phyloP scores from a whole-genome alignment of 768 basidiomycete species.

The Cystobasidium tubakii region DNA sequence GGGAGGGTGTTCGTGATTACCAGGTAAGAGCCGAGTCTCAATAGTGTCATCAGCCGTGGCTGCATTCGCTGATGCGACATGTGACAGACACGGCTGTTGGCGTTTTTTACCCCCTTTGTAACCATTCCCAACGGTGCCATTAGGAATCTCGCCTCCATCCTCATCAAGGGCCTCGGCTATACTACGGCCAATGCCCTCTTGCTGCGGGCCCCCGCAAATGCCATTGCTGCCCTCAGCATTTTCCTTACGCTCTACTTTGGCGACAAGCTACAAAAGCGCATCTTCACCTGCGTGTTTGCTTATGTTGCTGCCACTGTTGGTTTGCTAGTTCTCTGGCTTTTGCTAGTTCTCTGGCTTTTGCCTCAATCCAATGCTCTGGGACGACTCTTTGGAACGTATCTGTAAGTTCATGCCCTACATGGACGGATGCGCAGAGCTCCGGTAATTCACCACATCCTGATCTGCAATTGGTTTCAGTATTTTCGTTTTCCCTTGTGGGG shows the following conservation, averaged over 20 bases:
- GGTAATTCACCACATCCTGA: too few relatives aligned
- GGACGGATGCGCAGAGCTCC: too few relatives aligned
- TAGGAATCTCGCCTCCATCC: too few relatives aligned
- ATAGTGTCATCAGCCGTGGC: too few relatives aligned
- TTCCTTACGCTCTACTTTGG: neutral
- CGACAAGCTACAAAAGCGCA: neutral
- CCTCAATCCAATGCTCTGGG: neutral
- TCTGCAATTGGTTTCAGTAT: constrained; percentile 9
- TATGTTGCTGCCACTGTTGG: neutral
- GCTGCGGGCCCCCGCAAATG: too few relatives aligned
- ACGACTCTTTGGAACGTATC: neutral
- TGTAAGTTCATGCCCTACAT: too few relatives aligned
- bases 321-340: neutral
- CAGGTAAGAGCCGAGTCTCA: neutral
- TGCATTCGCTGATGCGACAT: neutral
- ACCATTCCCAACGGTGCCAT: too few relatives aligned
- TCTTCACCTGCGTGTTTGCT: neutral
- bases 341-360: too few relatives aligned
- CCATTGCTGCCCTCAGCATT: neutral
- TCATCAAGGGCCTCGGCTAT: too few relatives aligned
- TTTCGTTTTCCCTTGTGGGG: constrained; percentile 26
- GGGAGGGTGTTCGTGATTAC: neutral
- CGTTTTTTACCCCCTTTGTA: too few relatives aligned
- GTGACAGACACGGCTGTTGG: neutral
- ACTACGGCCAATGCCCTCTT: too few relatives aligned